phyloP scores from a whole-genome alignment of 2,329 filamentous ascomycete species.

The Xylariaceae sp. region DNA sequence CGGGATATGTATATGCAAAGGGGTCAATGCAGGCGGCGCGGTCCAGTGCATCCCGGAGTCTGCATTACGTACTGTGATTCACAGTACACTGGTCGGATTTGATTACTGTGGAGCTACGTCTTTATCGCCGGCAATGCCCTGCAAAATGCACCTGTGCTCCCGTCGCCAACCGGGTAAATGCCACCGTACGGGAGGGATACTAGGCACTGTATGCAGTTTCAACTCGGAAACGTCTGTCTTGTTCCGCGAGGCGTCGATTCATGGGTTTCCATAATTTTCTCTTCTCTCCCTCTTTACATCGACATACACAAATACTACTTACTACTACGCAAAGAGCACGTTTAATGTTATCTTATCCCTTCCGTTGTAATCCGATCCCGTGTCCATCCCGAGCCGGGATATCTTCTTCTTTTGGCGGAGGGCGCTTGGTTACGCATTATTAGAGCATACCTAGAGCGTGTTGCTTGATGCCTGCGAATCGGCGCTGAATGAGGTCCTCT shows the following conservation, averaged over 20 bases:
- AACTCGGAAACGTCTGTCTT: neutral
- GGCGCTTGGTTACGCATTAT: slow-evolving; percentile 9
- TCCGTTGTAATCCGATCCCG: neutral
- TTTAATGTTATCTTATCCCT: neutral
- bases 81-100: neutral
- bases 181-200: neutral
- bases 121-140: no score
- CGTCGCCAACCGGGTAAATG: neutral
- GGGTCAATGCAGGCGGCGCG: no score
- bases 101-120: neutral
- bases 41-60: neutral
- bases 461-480: slow-evolving; percentile 14
- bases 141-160: no score
- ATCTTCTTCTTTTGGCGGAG: slow-evolving; percentile 1
- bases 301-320: neutral
- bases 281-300: neutral
- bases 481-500: slow-evolving; percentile 25
- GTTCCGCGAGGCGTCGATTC: neutral
- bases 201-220: neutral
- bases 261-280: neutral
- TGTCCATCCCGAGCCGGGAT: neutral
- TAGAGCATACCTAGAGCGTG: neutral
- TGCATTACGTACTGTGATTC: neutral
- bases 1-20: neutral
- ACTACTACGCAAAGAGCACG: neutral